Conservation (phyloP, 2,329 filamentous ascomycete species). For the Aureobasidium sp. region DNA sequence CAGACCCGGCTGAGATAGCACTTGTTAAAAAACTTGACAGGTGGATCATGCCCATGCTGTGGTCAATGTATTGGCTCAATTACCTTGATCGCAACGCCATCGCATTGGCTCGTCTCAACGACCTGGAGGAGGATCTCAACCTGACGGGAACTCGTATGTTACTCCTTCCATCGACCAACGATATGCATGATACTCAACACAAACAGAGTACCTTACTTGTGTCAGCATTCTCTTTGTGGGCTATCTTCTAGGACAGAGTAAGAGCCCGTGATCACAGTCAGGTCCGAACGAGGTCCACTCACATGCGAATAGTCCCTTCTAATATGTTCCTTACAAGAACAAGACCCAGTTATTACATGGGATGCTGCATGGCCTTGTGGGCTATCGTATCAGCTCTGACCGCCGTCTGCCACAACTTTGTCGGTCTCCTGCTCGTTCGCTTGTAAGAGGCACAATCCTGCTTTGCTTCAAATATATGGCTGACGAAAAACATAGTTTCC, state of each 20-base stretch:
- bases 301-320: conserved; percentile 31
- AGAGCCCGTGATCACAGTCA: neutral
- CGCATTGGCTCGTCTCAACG: conserved; percentile 57
- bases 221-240: conserved; percentile 56
- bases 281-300: too few species aligned
- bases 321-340: conserved; percentile 41
- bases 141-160: conserved; percentile 34
- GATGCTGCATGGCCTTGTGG: conserved; percentile 33
- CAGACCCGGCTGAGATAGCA: conserved; percentile 26
- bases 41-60: conserved; percentile 24
- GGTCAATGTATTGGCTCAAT: conserved; percentile 72
- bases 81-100: conserved; percentile 57
- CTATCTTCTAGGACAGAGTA: conserved; percentile 34
- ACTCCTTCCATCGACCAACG: conserved; percentile 35
- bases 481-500: conserved; percentile 20
- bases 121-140: conserved; percentile 54
- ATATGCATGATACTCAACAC: conserved; percentile 11
- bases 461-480: neutral
- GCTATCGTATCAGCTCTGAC: conserved; percentile 33
- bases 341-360: conserved; percentile 33
- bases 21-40: conserved; percentile 27
- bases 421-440: conserved; percentile 31
- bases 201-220: conserved; percentile 41
- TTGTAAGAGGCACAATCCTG: conserved; percentile 20
- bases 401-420: conserved; percentile 29